Evolutionary conservation across 148 eudicot genomes (phyloP), one percentile per base, ranked within the genome.

Genomic region (Nyssa sinensis): DNA sequence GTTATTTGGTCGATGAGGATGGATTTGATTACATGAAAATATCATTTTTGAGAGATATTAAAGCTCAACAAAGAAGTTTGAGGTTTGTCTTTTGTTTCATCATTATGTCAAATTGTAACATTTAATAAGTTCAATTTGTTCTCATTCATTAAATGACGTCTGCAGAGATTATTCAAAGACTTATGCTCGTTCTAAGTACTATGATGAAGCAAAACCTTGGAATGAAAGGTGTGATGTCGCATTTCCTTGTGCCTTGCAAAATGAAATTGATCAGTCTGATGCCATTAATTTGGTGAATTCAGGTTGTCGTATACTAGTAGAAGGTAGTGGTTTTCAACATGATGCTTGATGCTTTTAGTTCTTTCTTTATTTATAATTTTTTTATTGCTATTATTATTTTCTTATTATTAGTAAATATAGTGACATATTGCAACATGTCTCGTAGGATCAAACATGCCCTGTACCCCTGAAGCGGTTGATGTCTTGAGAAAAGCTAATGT

Each of bases 201-300:
- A 84, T 77, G 99, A 96, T 73, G 98, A 93, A 79, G 91, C 91
- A 47, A 96, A 91, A 82, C 99, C 99, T 77, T 96, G 99, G 99
- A 89, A 49, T 65, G 99, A 96, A 83, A 89, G 94, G 71, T 96
- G 93, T 82, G 99, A 96, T 80, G 84, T 93, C 78, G 99, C 94
- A 81, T 96, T 96, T 80, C 93, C 99, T 35, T 96, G 99, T 78
- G 95, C 97, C 55, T 89, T 86, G 17, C 99, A 93, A 76, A 96
- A 96, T 71, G 99, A 96, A 82, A 86, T 96, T 75, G 94, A 91
- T 76, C 93, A 93, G 76, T 81, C 97, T 67, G 99, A 93, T 81
- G 99, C 99, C 76, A 81, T 93, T 76, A 87, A 81, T 69, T 86
- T 96, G 89, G 99, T 91, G 75, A 91, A 87, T 76, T 93, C 94